Evolutionary conservation across 2,329 filamentous ascomycete genomes (phyloP).

Genomic region (Trichoderma semiorbis): DNA sequence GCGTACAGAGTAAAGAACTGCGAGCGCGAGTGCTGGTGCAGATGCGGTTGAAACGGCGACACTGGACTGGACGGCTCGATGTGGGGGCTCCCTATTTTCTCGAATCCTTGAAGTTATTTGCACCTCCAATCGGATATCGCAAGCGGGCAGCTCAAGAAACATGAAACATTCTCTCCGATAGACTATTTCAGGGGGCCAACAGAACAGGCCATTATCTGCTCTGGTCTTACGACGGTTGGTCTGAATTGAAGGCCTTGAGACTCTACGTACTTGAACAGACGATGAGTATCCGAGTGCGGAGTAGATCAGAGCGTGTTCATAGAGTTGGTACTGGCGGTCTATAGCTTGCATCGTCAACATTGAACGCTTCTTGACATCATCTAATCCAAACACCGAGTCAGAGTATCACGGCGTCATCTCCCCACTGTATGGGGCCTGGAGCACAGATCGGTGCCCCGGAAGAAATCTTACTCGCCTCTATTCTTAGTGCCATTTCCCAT

Average conservation of each 20-base stretch:
- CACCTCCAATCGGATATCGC: background rate
- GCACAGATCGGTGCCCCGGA: background rate
- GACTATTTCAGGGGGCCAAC: background rate
- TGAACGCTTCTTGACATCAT: background rate
- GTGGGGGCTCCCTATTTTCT: background rate
- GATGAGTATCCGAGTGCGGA: background rate
- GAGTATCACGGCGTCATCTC: background rate
- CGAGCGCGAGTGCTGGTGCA: background rate
- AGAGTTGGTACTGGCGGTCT: background rate
- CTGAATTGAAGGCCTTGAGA: background rate
- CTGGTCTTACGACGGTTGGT: background rate
- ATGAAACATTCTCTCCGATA: background rate
- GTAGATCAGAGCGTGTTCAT: background rate
- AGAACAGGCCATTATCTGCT: background rate
- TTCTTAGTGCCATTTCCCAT: slow-evolving; percentile 7
- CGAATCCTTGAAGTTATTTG: background rate
- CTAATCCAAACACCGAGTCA: background rate
- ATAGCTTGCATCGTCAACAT: background rate
- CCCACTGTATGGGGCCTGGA: background rate
- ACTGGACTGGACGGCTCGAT: background rate
- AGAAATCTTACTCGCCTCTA: background rate
- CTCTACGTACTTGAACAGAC: background rate
- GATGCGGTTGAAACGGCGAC: background rate
- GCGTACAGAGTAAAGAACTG: background rate
- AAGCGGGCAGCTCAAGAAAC: background rate